Percentiles rank a stretch among this genome's conserved stretches.
These are phyloP conservation scores for Tylopilus balloui DNA, from an alignment of 768 basidiomycete species.

Conservation along the genomic window DNA sequence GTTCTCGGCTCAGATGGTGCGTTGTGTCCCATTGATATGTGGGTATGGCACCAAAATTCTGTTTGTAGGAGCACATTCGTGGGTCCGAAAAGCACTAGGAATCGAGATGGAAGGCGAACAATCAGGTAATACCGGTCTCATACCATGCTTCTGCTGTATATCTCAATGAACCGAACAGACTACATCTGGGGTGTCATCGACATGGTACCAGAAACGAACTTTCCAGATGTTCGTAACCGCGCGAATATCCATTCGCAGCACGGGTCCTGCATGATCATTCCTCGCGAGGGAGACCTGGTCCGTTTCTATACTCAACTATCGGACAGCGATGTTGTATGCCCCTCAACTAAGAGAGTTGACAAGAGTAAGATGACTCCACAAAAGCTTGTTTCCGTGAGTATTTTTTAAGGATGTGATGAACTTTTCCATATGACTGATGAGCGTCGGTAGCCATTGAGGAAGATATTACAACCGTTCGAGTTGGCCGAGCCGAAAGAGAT, in stretches of 20 bases:
- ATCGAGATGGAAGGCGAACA: constrained; percentile 46
- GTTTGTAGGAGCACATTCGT: constrained; percentile 40
- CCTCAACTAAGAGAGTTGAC: constrained; percentile 45
- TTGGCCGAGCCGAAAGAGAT: constrained; percentile 46
- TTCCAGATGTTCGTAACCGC: constrained; percentile 69
- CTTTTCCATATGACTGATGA: background rate
- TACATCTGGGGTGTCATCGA: constrained; percentile 38
- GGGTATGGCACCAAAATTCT: background rate
- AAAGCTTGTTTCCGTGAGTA: constrained; percentile 47
- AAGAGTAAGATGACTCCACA: constrained; percentile 46
- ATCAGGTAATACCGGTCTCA: constrained; percentile 31
- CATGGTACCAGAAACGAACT: constrained; percentile 62
- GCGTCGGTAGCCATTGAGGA: constrained; percentile 45
- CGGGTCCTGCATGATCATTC: constrained; percentile 71
- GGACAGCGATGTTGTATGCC: constrained; percentile 42
- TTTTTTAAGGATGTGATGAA: background rate
- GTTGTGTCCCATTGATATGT: background rate
- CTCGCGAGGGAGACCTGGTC: constrained; percentile 62
- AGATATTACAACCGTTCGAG: constrained; percentile 52
- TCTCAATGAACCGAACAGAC: constrained; percentile 37
- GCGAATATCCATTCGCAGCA: constrained; percentile 60
- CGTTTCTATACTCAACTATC: constrained; percentile 69
- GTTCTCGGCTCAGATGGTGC: constrained; percentile 35
- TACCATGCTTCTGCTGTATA: background rate
- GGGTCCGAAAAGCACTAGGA: constrained; percentile 42